Percentiles rank a stretch among this genome's conserved stretches.
These are phyloP conservation scores for Saxophila tyrrhenica DNA, from an alignment of 495 filamentous ascomycete genomes.

Conservation along the genomic window DNA sequence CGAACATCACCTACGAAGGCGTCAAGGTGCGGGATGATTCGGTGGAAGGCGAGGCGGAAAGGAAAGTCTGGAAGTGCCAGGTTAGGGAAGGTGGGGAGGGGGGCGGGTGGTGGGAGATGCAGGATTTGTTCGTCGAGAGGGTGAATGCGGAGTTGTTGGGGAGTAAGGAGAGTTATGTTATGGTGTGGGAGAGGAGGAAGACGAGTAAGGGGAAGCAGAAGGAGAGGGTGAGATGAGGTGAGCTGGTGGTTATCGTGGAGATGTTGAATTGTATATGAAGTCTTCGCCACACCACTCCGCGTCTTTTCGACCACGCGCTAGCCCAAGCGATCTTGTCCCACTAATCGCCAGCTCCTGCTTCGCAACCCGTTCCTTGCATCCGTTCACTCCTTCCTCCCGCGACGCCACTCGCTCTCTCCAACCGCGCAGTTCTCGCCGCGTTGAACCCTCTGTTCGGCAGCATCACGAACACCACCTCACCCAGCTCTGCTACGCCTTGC, in stretches of 20 bases:
- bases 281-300: no score
- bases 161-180: conserved; percentile 83
- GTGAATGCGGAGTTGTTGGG: conserved; percentile 78
- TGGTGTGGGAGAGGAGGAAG: conserved; percentile 84
- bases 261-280: neutral
- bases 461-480: no score
- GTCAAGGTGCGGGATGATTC: conserved; percentile 58
- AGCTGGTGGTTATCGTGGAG: neutral
- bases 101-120: conserved; percentile 81
- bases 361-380: no score
- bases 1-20: conserved; percentile 89
- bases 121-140: conserved; percentile 87
- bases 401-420: no score
- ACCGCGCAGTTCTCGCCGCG: no score
- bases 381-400: no score
- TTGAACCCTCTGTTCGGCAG: no score
- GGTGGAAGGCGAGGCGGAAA: conserved; percentile 69
- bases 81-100: conserved; percentile 46
- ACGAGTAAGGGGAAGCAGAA: conserved; percentile 6
- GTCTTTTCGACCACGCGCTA: no score
- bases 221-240: neutral
- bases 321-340: no score
- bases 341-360: no score
- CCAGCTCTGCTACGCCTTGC: no score
- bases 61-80: conserved; percentile 67